phyloP scores from a whole-genome alignment of 768 basidiomycete genomes.

The Boletus rufocinnamomeus region DNA sequence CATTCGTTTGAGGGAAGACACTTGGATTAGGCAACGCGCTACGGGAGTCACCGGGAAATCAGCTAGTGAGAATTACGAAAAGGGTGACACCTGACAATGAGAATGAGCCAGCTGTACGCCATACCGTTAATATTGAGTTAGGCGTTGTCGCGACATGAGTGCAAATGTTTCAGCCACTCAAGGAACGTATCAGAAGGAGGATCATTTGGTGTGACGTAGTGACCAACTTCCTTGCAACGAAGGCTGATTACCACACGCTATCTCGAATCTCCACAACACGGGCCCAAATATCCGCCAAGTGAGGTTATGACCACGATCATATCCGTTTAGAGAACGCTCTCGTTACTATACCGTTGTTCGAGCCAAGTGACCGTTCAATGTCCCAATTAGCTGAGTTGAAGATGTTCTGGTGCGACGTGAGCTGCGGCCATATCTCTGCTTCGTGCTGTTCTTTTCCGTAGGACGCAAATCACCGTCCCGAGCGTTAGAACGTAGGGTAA shows the following conservation, averaged over 20 bases:
- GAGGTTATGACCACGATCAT: conserved; percentile 1
- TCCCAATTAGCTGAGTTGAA: not conserved
- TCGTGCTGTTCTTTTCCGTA: not conserved
- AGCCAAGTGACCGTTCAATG: not conserved
- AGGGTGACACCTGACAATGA: not conserved
- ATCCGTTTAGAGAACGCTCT: conserved; percentile 3
- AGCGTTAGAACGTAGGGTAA: not conserved
- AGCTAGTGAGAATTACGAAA: not conserved
- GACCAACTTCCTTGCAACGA: not conserved
- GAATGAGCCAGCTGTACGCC: no score
- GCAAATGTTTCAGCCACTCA: not conserved
- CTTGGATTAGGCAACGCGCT: conserved; percentile 1
- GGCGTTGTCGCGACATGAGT: not conserved
- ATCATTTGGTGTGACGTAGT: not conserved
- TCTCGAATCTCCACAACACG: not conserved
- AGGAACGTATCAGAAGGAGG: not conserved
- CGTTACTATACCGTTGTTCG: no score
- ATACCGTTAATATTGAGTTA: not conserved
- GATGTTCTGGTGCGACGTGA: not conserved
- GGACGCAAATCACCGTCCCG: not conserved
- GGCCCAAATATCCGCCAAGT: conserved; percentile 7
- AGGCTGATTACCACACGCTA: not conserved
- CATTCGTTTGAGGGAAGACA: not conserved
- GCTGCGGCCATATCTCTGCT: not conserved
- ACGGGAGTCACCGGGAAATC: not conserved